Evolutionary conservation across 768 basidiomycete genomes (phyloP).

Genomic region (Sarcodon sp.): DNA sequence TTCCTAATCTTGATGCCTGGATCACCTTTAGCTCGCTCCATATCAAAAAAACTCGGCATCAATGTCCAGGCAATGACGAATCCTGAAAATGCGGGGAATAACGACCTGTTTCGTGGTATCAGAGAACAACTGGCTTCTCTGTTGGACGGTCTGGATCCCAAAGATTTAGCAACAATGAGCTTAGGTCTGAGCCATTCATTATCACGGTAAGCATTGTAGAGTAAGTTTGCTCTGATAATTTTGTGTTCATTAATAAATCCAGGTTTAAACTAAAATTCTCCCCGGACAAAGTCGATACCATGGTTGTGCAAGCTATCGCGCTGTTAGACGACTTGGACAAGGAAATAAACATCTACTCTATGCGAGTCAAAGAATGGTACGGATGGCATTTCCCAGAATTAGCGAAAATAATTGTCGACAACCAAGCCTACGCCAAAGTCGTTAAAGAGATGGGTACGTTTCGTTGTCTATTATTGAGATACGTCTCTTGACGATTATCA

Average conservation of each 20-base stretch:
- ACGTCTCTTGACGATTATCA: not conserved
- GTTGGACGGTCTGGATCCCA: constrained; percentile 83
- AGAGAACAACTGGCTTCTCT: constrained; percentile 77
- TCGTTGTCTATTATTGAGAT: not conserved
- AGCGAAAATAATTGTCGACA: constrained; percentile 96
- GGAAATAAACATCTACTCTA: constrained; percentile 98
- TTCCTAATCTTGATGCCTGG: constrained; percentile 2
- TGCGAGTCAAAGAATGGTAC: constrained; percentile 99
- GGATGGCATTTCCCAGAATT: constrained; percentile 99
- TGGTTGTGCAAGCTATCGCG: constrained; percentile 98
- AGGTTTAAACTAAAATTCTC: constrained; percentile 99
- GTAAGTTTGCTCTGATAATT: not conserved
- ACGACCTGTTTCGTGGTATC: constrained; percentile 92
- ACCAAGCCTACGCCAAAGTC: constrained; percentile 92
- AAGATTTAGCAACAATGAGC: constrained; percentile 95
- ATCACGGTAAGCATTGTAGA: constrained; percentile 50
- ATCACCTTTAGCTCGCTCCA: constrained; percentile 50
- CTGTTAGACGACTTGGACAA: constrained; percentile 98
- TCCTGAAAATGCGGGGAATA: constrained; percentile 28
- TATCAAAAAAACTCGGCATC: constrained; percentile 90
- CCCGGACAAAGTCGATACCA: constrained; percentile 98
- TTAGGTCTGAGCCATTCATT: constrained; percentile 95
- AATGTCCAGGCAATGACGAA: constrained; percentile 48
- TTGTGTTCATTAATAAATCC: not conserved
- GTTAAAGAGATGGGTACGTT: constrained; percentile 81